Base-by-base conservation (phyloP, 352 stramenopile species). In the Thraustotheca clavata region DNA sequence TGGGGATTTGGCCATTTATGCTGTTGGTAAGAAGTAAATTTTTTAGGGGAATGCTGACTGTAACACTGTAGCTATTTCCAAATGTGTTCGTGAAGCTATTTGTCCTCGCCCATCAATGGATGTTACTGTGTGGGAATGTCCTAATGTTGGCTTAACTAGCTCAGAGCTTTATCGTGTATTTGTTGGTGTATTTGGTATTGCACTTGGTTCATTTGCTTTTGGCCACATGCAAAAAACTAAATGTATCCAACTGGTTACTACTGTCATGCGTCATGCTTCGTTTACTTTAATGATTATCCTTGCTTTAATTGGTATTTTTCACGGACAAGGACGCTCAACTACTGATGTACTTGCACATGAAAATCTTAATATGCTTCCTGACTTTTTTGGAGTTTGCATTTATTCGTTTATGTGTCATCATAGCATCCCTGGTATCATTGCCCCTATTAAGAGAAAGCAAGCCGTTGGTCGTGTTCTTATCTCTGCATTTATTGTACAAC, bases 341-440 rank as follows among this genome's bases (percentile, higher is more conserved):
- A 63, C 75, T 11, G 80, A 91, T 40, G 83, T 92, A 39, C 48
- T 92, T 16, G 78, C 69, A 40, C 86, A 91, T 69, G 80, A 91
- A 67, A 79, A 87, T 46, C 77, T 82, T 0, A 67, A 75, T 29
- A 87, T 87, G 50, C 74, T 94, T 49, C 71, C 81, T 33, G 90
- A 77, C 14, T 89, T 94, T 70, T 94, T 91, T 65, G 85, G 85
- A 32, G 81, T 91, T 22, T 94, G 83, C 70, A 94, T 94, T 62
- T 94, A 94, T 68, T 91, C 85, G 32, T 94, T 94, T 76, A 94
- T 94, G 85, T 94, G 85, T 66, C 85, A 94, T 61, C 85, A 94
- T n/a, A n/a, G 84, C 50, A 77, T 94, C 48, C 85, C 85, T 4
- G 85, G 85, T 24, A 80, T 94, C 31, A 76, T 94, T 41, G 81